phyloP scores from a whole-genome alignment of 257 asterid genomes.

The Cruciata laevipes region DNA sequence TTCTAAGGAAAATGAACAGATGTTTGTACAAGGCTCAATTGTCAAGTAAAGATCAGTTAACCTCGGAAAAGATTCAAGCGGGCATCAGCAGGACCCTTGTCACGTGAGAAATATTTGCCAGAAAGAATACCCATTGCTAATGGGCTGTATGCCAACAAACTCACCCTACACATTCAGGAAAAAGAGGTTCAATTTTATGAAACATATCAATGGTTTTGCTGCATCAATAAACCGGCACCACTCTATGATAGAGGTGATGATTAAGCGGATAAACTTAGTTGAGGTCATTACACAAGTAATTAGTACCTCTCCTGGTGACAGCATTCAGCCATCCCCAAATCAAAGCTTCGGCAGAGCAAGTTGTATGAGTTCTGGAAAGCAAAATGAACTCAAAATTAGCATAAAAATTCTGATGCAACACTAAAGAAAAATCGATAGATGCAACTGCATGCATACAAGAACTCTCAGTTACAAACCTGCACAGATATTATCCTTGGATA shows the following conservation, averaged over 20 bases:
- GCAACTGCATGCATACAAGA: neutral
- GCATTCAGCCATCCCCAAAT: conserved; percentile 86
- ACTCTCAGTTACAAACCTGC: conserved; percentile 47
- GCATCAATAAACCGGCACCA: neutral
- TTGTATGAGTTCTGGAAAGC: conserved; percentile 63
- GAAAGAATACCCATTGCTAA: conserved; percentile 94
- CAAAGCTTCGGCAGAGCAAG: conserved; percentile 80
- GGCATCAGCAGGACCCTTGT: conserved; percentile 52
- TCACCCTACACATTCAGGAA: conserved; percentile 16
- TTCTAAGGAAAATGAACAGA: conserved; percentile 5
- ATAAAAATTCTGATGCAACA: neutral
- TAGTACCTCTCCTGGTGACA: conserved; percentile 88
- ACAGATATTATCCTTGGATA: conserved; percentile 60
- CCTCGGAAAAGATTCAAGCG: conserved; percentile 77
- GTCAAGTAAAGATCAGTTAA: conserved; percentile 18
- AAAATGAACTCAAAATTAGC: conserved; percentile 8
- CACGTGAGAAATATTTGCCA: conserved; percentile 64
- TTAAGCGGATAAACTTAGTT: neutral
- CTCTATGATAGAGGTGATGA: neutral
- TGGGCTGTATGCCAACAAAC: conserved; percentile 83
- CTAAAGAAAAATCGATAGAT: conserved; percentile 12
- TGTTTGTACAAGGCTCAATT: neutral
- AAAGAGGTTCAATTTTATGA: neutral
- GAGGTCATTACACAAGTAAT: neutral
- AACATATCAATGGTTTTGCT: neutral